Percentiles rank a stretch among this genome's conserved stretches.
Conservation (phyloP, 805 yeast species). For the Wickerhamomyces bovis region DNA sequence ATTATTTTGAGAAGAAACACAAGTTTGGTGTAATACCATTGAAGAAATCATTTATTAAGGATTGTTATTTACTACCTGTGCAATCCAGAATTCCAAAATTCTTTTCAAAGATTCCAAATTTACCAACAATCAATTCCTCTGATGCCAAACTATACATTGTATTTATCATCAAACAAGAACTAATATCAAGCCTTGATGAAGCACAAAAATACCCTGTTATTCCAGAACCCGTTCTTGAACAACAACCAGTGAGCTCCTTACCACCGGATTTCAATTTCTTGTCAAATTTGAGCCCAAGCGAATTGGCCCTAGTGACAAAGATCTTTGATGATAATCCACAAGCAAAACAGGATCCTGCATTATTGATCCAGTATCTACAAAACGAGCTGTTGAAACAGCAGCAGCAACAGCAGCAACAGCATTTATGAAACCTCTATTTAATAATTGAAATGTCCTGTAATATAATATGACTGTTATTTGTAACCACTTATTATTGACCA, state of each 20-base stretch:
- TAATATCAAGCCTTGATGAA: constrained; percentile 3
- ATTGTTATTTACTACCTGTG: constrained; percentile 36
- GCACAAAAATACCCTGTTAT: constrained; percentile 1
- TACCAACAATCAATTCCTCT: neutral
- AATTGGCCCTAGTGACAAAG: constrained; percentile 15
- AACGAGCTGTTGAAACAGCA: constrained; percentile 2
- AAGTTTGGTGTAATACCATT: constrained; percentile 44
- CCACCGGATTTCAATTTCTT: constrained; percentile 14
- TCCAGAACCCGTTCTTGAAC: neutral
- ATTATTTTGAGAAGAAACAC: constrained; percentile 29
- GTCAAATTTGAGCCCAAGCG: constrained; percentile 12
- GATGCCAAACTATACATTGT: constrained; percentile 13
- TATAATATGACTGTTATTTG: neutral
- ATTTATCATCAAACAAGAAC: constrained; percentile 20
- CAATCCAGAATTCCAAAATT: constrained; percentile 15
- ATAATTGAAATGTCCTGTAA: neutral
- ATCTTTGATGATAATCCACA: constrained; percentile 20
- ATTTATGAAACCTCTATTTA: neutral
- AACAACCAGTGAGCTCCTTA: neutral
- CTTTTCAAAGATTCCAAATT: constrained; percentile 6
- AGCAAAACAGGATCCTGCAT: constrained; percentile 15
- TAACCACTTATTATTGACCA: neutral
- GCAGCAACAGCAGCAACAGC: neutral
- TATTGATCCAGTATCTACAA: constrained; percentile 18
- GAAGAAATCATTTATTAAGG: constrained; percentile 36